phyloP scores from a whole-genome alignment of 495 filamentous ascomycete genomes.

The Neurospora africana region DNA sequence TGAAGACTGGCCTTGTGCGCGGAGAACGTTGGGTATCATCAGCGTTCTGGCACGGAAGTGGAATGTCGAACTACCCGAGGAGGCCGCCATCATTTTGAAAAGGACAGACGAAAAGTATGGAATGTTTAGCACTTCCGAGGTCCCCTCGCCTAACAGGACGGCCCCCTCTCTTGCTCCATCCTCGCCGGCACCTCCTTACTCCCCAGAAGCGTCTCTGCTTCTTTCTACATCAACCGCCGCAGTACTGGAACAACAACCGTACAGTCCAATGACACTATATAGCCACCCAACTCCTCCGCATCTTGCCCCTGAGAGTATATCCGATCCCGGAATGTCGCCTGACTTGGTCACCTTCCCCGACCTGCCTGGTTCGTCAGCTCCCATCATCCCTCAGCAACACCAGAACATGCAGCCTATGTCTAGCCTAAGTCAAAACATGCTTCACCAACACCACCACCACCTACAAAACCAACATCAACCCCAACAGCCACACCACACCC shows the following conservation, averaged over 20 bases:
- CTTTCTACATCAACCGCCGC: constrained; percentile 3
- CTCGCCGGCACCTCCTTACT: constrained; percentile 17
- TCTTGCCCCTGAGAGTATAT: constrained; percentile 8
- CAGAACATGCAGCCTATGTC: background rate
- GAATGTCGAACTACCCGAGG: constrained; percentile 76
- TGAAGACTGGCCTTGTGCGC: constrained; percentile 85
- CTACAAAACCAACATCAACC: background rate
- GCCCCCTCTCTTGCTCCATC: constrained; percentile 12
- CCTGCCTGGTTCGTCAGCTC: constrained; percentile 1
- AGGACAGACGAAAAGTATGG: constrained; percentile 49
- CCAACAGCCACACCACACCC: background rate
- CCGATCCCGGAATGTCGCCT: constrained; percentile 13
- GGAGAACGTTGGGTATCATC: constrained; percentile 74
- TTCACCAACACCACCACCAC: background rate
- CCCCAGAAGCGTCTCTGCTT: constrained; percentile 3
- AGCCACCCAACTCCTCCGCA: constrained; percentile 17
- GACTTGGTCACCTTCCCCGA: constrained; percentile 13
- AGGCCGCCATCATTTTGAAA: constrained; percentile 62
- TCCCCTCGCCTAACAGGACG: constrained; percentile 38
- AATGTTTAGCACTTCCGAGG: constrained; percentile 43
- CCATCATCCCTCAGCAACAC: background rate
- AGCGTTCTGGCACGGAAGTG: constrained; percentile 79
- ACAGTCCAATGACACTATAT: constrained; percentile 17
- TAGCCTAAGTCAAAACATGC: background rate
- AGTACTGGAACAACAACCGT: constrained; percentile 12